These are phyloP conservation scores for Pseudogymnoascus sp. DNA, from an alignment of 2,329 filamentous ascomycete genomes.

Conservation along the genomic window DNA sequence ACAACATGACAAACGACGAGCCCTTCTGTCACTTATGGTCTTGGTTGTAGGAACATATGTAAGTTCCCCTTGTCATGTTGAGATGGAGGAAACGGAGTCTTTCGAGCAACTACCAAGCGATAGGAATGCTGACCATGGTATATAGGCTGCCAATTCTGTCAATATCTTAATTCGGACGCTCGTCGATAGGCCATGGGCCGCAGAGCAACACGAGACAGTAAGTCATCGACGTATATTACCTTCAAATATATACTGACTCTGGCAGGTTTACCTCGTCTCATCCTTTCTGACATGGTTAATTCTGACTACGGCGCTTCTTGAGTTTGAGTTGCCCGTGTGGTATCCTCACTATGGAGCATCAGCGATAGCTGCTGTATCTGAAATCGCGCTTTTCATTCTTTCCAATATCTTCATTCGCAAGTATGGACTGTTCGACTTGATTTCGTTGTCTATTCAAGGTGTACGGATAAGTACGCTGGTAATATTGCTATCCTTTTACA, in stretches of 20 bases:
- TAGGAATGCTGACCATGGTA: constrained; percentile 29
- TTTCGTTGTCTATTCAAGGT: constrained; percentile 22
- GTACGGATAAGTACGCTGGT: constrained; percentile 28
- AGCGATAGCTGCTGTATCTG: constrained; percentile 50
- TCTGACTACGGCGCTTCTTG: constrained; percentile 48
- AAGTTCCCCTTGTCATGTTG: constrained; percentile 17
- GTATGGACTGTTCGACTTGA: constrained; percentile 21
- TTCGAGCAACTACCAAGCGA: background rate
- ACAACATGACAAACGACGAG: constrained; percentile 36
- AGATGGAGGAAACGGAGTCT: constrained; percentile 11
- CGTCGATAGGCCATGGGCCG: constrained; percentile 20
- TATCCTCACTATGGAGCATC: constrained; percentile 60
- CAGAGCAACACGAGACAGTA: constrained; percentile 28
- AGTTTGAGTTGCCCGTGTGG: constrained; percentile 47
- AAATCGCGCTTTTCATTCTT: constrained; percentile 42
- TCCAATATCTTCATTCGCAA: constrained; percentile 22
- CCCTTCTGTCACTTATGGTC: constrained; percentile 37
- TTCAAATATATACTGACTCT: constrained; percentile 13
- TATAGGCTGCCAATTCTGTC: constrained; percentile 31
- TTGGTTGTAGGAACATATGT: constrained; percentile 36
- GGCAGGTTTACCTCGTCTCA: constrained; percentile 50
- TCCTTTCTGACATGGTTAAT: constrained; percentile 59
- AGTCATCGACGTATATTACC: constrained; percentile 11
- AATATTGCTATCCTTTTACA: constrained; percentile 31
- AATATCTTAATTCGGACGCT: constrained; percentile 21